Base-by-base conservation (phyloP, 2,329 filamentous ascomycete genomes). In the Arthrobotrys conoides region DNA sequence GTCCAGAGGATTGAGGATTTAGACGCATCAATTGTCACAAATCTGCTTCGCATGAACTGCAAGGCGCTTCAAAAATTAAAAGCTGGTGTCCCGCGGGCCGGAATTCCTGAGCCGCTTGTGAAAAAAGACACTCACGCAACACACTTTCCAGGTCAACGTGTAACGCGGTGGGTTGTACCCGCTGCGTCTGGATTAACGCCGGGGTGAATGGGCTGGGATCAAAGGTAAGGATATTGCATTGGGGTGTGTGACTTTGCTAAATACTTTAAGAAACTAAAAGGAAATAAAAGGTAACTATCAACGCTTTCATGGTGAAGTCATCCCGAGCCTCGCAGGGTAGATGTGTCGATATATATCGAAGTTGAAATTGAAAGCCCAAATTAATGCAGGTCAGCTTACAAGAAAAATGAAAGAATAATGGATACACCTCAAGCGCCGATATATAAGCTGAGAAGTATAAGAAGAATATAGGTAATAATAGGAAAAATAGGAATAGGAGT, bases 1-100 rank as follows among this genome's bases (percentile, higher is more conserved):
- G 20, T 20, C 36, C 5, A 61, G 36, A 55, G 65, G 65, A 30
- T 68, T 53, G 66, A 59, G 51, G 66, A 59, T 18, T 69, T 69
- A 22, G 38, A 27, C 10, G 18, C 22, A 30, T 30, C 38, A 69
- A 51, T 9, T 18, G 66, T 59, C 44, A 59, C 66, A 69, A 14
- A 20, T 48, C n/a, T 49, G 51, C 9, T 49, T 69, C n/a, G 51
- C 66, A 69, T 59, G 41, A 69, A 59, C 41, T 27, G 9, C n/a
- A 18, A 59, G 27, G 66, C 66, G 66, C 66, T 59, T 69, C 16
- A 12, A 1, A 16, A 14, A 3, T 9, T 9, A 12, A 16, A n/a
- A 8, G 18, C 9, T 30, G 24, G 16, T 16, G 49, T 53, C n/a
- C n/a, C n/a, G n/a, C n/a, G n/a, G n/a, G n/a, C n/a, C n/a, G n/a